Evolutionary conservation across 805 yeast species (phyloP).

Genomic region (Tetrapisispora pingtungensis): DNA sequence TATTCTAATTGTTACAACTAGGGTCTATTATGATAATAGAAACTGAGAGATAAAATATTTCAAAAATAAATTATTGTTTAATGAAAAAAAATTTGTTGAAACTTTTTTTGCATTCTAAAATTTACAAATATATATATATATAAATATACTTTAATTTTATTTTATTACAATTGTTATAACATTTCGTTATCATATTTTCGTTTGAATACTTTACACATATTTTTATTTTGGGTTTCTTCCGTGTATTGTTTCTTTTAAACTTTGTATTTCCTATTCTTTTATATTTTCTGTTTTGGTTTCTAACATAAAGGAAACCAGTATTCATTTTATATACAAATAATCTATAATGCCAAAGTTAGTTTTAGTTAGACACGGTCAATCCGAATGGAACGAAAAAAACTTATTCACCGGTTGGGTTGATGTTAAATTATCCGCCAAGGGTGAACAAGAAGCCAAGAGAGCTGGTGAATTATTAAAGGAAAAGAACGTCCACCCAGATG

Average conservation of each 20-base stretch:
- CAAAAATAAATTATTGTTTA: too few species aligned
- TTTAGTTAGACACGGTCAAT: conserved; percentile 97
- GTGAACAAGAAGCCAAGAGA: conserved; percentile 81
- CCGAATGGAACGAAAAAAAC: conserved; percentile 98
- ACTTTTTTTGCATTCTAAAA: too few species aligned
- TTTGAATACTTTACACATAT: too few species aligned
- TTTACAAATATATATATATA: too few species aligned
- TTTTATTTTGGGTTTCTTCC: too few species aligned
- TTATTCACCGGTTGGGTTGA: conserved; percentile 99
- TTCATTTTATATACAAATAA: conserved; percentile 1
- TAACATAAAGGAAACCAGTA: conserved; percentile 3
- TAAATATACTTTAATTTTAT: too few species aligned
- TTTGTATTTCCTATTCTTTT: neutral
- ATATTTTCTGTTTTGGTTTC: neutral
- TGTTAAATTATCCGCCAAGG: conserved; percentile 71
- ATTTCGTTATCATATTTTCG: too few species aligned
- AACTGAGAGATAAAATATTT: neutral
- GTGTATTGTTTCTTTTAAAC: too few species aligned
- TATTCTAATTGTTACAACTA: neutral
- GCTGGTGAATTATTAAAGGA: conserved; percentile 91
- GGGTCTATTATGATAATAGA: neutral
- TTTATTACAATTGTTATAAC: too few species aligned
- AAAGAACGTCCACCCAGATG: conserved; percentile 74
- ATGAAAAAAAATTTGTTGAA: too few species aligned
- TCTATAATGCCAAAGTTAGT: conserved; percentile 54